Evolutionary conservation across 371 early-diverging fungal species (phyloP).

Genomic region (Saksenaea vasiformis): DNA sequence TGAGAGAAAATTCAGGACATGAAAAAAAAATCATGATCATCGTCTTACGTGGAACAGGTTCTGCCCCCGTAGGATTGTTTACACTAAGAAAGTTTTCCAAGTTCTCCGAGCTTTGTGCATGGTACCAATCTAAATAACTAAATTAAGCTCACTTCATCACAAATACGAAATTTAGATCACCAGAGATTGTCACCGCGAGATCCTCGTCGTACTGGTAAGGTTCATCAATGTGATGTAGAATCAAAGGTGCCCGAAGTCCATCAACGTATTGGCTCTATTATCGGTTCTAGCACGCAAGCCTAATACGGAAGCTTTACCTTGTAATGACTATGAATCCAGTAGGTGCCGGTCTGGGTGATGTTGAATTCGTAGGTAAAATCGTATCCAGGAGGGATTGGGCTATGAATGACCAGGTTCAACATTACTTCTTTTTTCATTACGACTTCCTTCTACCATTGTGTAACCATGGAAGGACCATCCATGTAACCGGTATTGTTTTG

Average conservation of each 20-base stretch:
- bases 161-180: slow-evolving; percentile 24
- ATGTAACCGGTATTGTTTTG: slow-evolving; percentile 61
- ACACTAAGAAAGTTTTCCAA: slow-evolving; percentile 51
- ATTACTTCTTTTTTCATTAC: neutral
- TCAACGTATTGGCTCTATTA: slow-evolving; percentile 75
- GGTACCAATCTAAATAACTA: slow-evolving; percentile 65
- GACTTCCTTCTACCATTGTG: slow-evolving; percentile 49
- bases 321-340: slow-evolving; percentile 77
- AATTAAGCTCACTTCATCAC: neutral
- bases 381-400: slow-evolving; percentile 41
- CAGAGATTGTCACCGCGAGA: slow-evolving; percentile 55
- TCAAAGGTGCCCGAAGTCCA: slow-evolving; percentile 75
- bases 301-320: slow-evolving; percentile 24
- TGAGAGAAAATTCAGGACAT: neutral
- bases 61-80: slow-evolving; percentile 66
- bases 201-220: slow-evolving; percentile 75
- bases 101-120: slow-evolving; percentile 46
- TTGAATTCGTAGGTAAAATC: slow-evolving; percentile 68
- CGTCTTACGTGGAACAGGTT: slow-evolving; percentile 57
- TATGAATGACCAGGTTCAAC: neutral
- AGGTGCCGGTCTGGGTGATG: slow-evolving; percentile 69
- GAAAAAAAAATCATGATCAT: neutral
- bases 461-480: slow-evolving; percentile 66
- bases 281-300: neutral
- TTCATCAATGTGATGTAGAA: slow-evolving; percentile 66